Evolutionary conservation across 140 eudicot species (phyloP), one percentile per base, ranked within the genome.

Genomic region (Bidens hawaiensis): DNA sequence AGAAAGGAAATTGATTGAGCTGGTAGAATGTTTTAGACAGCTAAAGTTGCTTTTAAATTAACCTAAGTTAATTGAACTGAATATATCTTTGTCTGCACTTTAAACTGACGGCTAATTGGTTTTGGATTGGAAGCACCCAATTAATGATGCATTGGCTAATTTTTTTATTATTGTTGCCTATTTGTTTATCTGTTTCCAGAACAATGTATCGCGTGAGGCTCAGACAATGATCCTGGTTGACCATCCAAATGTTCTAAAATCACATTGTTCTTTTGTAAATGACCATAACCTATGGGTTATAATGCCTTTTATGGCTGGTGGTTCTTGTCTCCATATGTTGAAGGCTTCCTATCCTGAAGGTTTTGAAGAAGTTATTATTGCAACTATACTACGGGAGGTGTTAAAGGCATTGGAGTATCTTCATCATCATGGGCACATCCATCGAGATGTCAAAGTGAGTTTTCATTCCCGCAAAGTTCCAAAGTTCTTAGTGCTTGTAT

Each of bases 291-390:
- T 88, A 15, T 88, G 96, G 96, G 94, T 88, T 23, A 82, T 88
- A 13, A 89, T 85, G 97, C 97, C 97, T 17, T 89, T 69, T 71
- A 89, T 89, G 95, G 82, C 85, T 49, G 95, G 91, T 26, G 97
- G 97, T 56, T 89, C 97, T 45, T 89, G 95, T 59, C 88, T 85
- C 6, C 97, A 89, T 75, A 78, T 89, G 38, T 47, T 89, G 68
- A 89, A 85, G 70, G 81, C 91, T 57, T 78, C 77, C 17, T 71
- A 80, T 60, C 87, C 84, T 16, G 91, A 89, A 70, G 97, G 97
- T 50, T 82, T 89, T 27, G 86, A 85, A 58, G 97, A 90, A 74
- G 94, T 71, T 63, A 78, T 84, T 5, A 90, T 90, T 66, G 96
- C 97, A 42, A 90, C 97, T 30, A 72, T 90, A 49, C 71, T 90